A percentile compares a stretch with the other conserved stretches of the same genome.
These are phyloP conservation scores for Globisporangium recalcitrans DNA, from an alignment of 352 stramenopile genomes.

Conservation along the genomic window DNA sequence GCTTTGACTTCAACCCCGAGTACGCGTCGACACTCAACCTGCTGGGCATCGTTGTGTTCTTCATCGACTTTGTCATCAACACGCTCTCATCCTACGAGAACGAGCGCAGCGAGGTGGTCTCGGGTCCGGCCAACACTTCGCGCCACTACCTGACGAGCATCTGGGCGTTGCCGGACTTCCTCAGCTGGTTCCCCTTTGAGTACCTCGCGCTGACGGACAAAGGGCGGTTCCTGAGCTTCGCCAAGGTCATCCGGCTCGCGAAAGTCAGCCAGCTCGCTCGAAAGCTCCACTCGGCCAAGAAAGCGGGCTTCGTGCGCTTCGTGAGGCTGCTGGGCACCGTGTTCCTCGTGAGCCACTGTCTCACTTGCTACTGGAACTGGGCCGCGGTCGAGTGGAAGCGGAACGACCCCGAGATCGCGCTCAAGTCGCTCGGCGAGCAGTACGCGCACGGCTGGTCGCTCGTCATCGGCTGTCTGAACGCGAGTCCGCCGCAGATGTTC, in stretches of 20 bases:
- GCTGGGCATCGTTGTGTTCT: conserved; percentile 40
- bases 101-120: conserved; percentile 45
- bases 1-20: conserved; percentile 31
- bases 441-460: conserved; percentile 54
- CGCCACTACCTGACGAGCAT: conserved; percentile 47
- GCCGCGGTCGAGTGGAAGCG: conserved; percentile 39
- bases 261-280: conserved; percentile 58
- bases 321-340: conserved; percentile 45
- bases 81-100: conserved; percentile 51
- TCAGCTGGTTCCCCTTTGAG: conserved; percentile 72
- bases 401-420: conserved; percentile 25
- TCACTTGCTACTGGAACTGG: conserved; percentile 66
- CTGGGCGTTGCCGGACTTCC: conserved; percentile 54
- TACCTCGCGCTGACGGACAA: conserved; percentile 26
- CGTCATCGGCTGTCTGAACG: conserved; percentile 56
- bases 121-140: conserved; percentile 31
- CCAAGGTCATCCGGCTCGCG: conserved; percentile 62
- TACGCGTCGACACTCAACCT: conserved; percentile 30
- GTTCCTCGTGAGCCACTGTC: conserved; percentile 44
- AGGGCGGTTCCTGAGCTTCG: conserved; percentile 51
- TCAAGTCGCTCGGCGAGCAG: conserved; percentile 23
- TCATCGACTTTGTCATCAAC: conserved; percentile 52
- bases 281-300: conserved; percentile 57
- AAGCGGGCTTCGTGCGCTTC: conserved; percentile 57
- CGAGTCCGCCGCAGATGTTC: conserved; percentile 53